Evolutionary conservation across 2,329 filamentous ascomycete genomes (phyloP), one percentile per base, ranked within the genome.

Genomic region (Fusarium oligoseptatum): DNA sequence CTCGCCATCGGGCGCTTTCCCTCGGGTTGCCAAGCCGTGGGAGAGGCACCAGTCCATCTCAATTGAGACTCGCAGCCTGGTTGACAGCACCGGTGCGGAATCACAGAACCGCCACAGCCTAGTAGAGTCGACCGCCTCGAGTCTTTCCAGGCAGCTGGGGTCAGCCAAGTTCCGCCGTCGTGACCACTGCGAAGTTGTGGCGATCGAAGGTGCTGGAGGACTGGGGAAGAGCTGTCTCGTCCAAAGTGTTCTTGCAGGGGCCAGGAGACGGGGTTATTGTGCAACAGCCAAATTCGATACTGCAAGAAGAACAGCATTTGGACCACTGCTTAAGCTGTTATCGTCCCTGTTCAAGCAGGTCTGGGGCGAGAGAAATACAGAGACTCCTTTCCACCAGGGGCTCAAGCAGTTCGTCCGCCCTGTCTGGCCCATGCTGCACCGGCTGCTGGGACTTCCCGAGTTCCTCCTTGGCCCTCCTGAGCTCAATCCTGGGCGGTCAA

Each of bases 321-420:
- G 90, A 1, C 91, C 91, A 5, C 81, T 92, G 43, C 85, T 92
- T 29, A 92, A 90, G 80, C 82, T 92, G n/a, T 81, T 92, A 12
- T 92, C 90, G 12, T 92, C 90, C 22, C 83, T 93, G 17, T 92
- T 92, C 81, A 90, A 90, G 76, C 91, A 93, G 78, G 89, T 92
- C 3, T 92, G 90, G 85, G 91, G 90, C 1, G 91, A 93, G 79
- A 87, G 88, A 43, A 90, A 92, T 75, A 92, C 91, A 0, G 89
- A 92, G 48, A 92, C 91, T 1, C 84, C 87, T 3, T 92, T 93
- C 66, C 91, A 92, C 71, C 88, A 89, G 75, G 83, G 86, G 2
- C 79, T 93, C 37, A 91, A 90, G 80, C 87, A 91, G 61, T 91
- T 91, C 70, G 87, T 92, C 52, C 87, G 87, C 29, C 91, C 91